Conservation (phyloP, 2,329 filamentous ascomycete genomes). For the Fusarium illudens region DNA sequence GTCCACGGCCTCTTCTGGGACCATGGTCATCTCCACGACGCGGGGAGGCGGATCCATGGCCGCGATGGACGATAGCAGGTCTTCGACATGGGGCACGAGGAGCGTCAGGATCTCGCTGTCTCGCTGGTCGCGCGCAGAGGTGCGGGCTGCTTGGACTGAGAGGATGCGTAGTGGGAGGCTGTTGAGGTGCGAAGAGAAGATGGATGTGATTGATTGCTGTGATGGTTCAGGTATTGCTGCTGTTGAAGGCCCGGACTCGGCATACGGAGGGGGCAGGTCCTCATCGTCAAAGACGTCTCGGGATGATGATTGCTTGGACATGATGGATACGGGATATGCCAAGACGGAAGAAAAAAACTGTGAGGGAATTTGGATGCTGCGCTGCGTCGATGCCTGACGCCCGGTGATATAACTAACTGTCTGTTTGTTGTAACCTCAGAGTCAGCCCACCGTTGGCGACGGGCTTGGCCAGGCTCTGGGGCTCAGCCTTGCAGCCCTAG, state of each 20-base stretch:
- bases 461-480: neutral
- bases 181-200: slow-evolving; percentile 49
- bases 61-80: slow-evolving; percentile 52
- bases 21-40: slow-evolving; percentile 54
- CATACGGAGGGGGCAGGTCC: slow-evolving; percentile 41
- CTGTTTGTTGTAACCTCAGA: neutral
- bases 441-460: slow-evolving; percentile 17
- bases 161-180: slow-evolving; percentile 51
- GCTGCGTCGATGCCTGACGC: slow-evolving; percentile 9
- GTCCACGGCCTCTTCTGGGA: slow-evolving; percentile 54
- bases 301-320: slow-evolving; percentile 18
- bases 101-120: slow-evolving; percentile 53
- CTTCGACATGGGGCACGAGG: slow-evolving; percentile 53
- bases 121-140: slow-evolving; percentile 46
- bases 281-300: slow-evolving; percentile 19
- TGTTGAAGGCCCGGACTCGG: slow-evolving; percentile 25
- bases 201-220: slow-evolving; percentile 33
- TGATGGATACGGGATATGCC: slow-evolving; percentile 6
- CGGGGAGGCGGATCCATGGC: slow-evolving; percentile 44
- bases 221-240: neutral
- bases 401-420: neutral
- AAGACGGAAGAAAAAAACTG: neutral
- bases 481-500: slow-evolving; percentile 27
- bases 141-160: slow-evolving; percentile 44
- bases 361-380: neutral